phyloP scores from a whole-genome alignment of 2,329 filamentous ascomycete genomes.

The Aspergillus quadricinctus region DNA sequence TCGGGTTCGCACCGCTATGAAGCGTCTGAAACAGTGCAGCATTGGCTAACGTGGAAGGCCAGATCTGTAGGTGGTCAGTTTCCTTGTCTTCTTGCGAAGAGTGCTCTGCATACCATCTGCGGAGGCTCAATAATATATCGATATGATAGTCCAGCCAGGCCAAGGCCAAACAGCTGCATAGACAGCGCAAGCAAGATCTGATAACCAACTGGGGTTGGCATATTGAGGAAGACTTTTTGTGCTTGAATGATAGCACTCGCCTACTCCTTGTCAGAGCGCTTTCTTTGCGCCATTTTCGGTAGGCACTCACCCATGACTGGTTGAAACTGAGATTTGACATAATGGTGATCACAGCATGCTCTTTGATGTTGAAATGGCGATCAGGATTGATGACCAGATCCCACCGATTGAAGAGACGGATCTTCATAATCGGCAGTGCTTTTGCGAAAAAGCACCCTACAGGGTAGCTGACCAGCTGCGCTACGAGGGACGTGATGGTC shows the following conservation, averaged over 20 bases:
- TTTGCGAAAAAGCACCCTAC: conserved; percentile 38
- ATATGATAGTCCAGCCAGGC: conserved; percentile 34
- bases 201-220: conserved; percentile 33
- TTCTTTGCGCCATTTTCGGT: too few relatives aligned
- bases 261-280: conserved; percentile 22
- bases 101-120: conserved; percentile 19
- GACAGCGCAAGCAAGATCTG: conserved; percentile 35
- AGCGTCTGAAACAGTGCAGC: conserved; percentile 32
- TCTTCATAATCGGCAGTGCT: conserved; percentile 34
- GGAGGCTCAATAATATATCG: conserved; percentile 36
- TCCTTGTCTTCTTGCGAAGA: not conserved
- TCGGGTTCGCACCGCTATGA: conserved; percentile 31
- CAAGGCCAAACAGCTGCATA: conserved; percentile 37
- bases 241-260: conserved; percentile 43
- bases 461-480: conserved; percentile 42
- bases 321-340: conserved; percentile 48
- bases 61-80: conserved; percentile 18
- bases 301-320: conserved; percentile 20
- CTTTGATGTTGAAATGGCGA: conserved; percentile 45
- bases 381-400: conserved; percentile 38
- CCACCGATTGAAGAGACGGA: conserved; percentile 11
- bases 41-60: conserved; percentile 33
- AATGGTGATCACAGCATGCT: conserved; percentile 44
- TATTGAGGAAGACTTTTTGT: conserved; percentile 34
- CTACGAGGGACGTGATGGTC: conserved; percentile 42